These are phyloP conservation scores for Sporothrix dimorphospora DNA, from an alignment of 2,329 filamentous ascomycete species.

Conservation along the genomic window DNA sequence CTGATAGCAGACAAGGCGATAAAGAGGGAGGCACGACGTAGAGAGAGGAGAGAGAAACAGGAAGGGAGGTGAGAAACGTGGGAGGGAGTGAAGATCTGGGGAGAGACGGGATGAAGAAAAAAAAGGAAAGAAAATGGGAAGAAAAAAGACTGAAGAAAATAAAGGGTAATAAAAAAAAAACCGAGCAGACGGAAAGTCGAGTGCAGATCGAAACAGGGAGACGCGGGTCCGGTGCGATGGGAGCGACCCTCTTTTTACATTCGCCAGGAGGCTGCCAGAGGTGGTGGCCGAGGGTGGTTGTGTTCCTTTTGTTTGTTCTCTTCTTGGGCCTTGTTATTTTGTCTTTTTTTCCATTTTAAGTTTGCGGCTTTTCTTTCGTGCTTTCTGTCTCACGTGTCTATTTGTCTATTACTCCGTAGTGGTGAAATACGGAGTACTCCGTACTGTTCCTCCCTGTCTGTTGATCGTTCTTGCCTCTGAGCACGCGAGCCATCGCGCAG, in stretches of 20 bases:
- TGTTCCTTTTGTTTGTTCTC: neutral
- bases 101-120: neutral
- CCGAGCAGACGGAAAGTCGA: neutral
- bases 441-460: neutral
- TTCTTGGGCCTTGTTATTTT: neutral
- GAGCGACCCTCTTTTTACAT: conserved; percentile 12
- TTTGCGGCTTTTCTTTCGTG: neutral
- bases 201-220: conserved; percentile 19
- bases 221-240: neutral
- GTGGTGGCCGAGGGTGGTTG: neutral
- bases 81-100: neutral
- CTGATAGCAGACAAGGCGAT: neutral
- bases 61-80: neutral
- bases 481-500: conserved; percentile 15
- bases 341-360: too few species aligned
- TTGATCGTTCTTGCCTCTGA: conserved; percentile 1
- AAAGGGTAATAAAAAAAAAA: neutral
- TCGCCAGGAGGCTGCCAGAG: neutral
- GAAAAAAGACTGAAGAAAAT: neutral
- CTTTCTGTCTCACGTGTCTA: neutral
- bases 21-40: too few species aligned
- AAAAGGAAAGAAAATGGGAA: neutral
- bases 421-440: too few species aligned
- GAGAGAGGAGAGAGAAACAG: neutral
- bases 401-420: too few species aligned